Conservation (phyloP, 306 rosid species). For the Ziziphus jujuba region DNA sequence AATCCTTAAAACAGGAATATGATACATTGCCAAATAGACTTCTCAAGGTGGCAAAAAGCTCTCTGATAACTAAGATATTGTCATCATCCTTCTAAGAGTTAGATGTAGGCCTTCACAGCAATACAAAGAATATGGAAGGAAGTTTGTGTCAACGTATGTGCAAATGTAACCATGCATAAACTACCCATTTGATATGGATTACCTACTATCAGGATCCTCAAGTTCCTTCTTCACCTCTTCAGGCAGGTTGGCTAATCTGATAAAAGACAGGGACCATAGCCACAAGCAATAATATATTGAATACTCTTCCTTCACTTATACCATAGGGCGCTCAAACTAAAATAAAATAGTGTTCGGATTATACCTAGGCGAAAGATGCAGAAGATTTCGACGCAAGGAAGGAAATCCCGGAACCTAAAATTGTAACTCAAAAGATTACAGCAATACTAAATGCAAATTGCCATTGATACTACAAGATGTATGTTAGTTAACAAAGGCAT, state of each 20-base stretch:
- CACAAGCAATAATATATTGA: slow-evolving; percentile 13
- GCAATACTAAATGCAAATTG: not conserved
- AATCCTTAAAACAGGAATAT: no score
- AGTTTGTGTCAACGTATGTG: not conserved
- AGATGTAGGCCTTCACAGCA: not conserved
- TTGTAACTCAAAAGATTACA: not conserved
- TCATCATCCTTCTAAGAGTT: not conserved
- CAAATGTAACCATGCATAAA: not conserved
- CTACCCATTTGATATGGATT: slow-evolving; percentile 23
- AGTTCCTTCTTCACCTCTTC: slow-evolving; percentile 70
- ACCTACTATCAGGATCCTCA: slow-evolving; percentile 88
- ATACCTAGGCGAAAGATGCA: slow-evolving; percentile 77
- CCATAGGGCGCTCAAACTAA: slow-evolving; percentile 6
- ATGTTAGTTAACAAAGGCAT: no score
- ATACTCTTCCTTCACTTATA: slow-evolving; percentile 6
- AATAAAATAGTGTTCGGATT: slow-evolving; percentile 14
- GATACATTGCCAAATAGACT: not conserved
- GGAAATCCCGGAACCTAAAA: slow-evolving; percentile 65
- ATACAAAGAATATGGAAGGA: not conserved
- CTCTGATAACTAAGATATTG: no score
- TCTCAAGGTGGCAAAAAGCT: no score
- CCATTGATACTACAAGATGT: not conserved
- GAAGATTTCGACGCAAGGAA: slow-evolving; percentile 66
- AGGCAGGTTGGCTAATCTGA: slow-evolving; percentile 77
- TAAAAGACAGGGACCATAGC: slow-evolving; percentile 7